phyloP scores from a whole-genome alignment of 2,329 filamentous ascomycete species.

The Aspergillus fischeri region DNA sequence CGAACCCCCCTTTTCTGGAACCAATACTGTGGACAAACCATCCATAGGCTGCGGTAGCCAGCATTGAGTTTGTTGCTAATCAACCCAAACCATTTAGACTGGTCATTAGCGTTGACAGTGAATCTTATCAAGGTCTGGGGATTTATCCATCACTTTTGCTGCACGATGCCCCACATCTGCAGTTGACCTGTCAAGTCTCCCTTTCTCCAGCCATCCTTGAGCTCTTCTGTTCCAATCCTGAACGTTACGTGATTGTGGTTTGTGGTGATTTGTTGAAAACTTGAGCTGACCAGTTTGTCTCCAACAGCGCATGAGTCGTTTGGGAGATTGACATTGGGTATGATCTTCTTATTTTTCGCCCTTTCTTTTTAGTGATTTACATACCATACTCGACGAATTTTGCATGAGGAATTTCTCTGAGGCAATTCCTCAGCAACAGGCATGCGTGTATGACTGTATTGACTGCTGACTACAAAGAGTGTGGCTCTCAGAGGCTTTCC shows the following conservation, averaged over 20 bases:
- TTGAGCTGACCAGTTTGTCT: not conserved
- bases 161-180: slow-evolving; percentile 1
- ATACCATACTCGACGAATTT: not conserved
- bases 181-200: slow-evolving; percentile 9
- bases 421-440: not conserved
- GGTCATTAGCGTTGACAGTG: not conserved
- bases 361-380: too few species aligned
- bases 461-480: too few species aligned
- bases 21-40: not conserved
- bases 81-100: not conserved
- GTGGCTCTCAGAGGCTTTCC: not conserved
- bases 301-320: not conserved
- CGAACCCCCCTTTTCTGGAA: not conserved
- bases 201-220: slow-evolving; percentile 1
- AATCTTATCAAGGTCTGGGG: slow-evolving; percentile 10
- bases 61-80: not conserved
- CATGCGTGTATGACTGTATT: too few species aligned
- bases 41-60: not conserved
- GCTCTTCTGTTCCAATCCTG: not conserved
- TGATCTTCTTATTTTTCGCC: not conserved
- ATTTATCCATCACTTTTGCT: slow-evolving; percentile 2
- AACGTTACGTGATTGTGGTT: not conserved
- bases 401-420: not conserved
- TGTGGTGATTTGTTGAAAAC: not conserved
- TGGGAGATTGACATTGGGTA: not conserved